These are phyloP conservation scores for Magnaporthales sp. DNA, from an alignment of 2,329 filamentous ascomycete genomes.

Conservation along the genomic window DNA sequence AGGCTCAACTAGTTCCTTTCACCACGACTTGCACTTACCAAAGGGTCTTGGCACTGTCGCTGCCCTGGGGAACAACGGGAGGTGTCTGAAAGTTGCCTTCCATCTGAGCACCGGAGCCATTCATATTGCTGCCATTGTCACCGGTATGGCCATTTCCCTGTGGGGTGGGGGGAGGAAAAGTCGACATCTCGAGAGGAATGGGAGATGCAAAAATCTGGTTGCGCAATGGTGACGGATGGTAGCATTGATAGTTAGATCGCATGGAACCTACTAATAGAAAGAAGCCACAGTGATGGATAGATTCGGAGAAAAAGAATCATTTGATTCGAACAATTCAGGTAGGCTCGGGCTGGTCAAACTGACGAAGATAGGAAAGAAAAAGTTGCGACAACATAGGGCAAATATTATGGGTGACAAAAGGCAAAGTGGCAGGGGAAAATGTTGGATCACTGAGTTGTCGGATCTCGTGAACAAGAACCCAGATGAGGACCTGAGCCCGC, in stretches of 20 bases:
- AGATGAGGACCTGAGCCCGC: neutral
- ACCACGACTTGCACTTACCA: constrained; percentile 40
- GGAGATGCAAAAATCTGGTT: neutral
- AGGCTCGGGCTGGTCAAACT: neutral
- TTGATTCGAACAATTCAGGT: neutral
- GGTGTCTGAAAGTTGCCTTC: constrained; percentile 15
- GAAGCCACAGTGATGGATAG: neutral
- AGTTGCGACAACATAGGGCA: neutral
- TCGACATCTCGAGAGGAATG: constrained; percentile 8
- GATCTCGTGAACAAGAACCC: neutral
- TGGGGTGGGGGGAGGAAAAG: constrained; percentile 11
- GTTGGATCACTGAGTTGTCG: neutral
- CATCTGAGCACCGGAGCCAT: constrained; percentile 15
- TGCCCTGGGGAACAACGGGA: constrained; percentile 15
- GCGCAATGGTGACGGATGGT: neutral
- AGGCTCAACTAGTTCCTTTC: no score
- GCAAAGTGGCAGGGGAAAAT: neutral
- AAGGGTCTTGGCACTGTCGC: constrained; percentile 47
- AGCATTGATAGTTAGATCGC: neutral
- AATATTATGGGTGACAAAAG: neutral
- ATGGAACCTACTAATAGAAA: neutral
- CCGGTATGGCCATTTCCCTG: constrained; percentile 11
- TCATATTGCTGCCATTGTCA: constrained; percentile 17
- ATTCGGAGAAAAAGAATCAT: neutral
- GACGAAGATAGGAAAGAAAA: neutral